Evolutionary conservation across 495 filamentous ascomycete species (phyloP).

Genomic region (Tetracladium marchalianum): DNA sequence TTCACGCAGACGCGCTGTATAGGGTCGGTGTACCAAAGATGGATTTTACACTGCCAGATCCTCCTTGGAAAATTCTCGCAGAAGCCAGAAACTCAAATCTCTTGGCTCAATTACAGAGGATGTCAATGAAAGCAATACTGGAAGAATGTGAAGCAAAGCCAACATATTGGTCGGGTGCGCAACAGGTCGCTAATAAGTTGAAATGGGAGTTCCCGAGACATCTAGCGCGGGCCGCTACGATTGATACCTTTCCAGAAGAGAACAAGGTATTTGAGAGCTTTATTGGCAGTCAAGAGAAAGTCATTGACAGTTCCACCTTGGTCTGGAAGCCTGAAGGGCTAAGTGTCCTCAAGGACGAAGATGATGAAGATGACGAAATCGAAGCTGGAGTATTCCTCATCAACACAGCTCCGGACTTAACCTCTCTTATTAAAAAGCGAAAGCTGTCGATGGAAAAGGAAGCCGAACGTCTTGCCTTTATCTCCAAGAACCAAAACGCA

Average conservation of each 20-base stretch:
- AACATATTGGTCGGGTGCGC: constrained; percentile 29
- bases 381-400: constrained; percentile 12
- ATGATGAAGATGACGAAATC: constrained; percentile 38
- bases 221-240: constrained; percentile 21
- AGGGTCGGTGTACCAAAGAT: constrained; percentile 48
- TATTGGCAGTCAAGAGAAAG: constrained; percentile 15
- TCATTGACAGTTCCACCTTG: constrained; percentile 24
- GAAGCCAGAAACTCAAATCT: neutral
- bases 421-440: constrained; percentile 12
- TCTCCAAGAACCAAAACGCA: neutral
- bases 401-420: constrained; percentile 4
- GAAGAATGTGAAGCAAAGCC: neutral
- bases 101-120: constrained; percentile 4
- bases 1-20: constrained; percentile 44
- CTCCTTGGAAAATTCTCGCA: constrained; percentile 41
- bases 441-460: constrained; percentile 12
- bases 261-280: constrained; percentile 19
- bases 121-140: constrained; percentile 3
- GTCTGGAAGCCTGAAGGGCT: constrained; percentile 43
- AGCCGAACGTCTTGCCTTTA: neutral
- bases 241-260: constrained; percentile 23
- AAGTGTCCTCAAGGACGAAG: constrained; percentile 35
- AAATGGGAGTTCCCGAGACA: constrained; percentile 33
- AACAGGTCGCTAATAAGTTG: constrained; percentile 32
- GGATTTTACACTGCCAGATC: constrained; percentile 46